Percentiles rank a stretch among this genome's conserved stretches.
Evolutionary conservation across 192 early-diverging fungal species (phyloP).

Genomic region (Paraglomus occultum): DNA sequence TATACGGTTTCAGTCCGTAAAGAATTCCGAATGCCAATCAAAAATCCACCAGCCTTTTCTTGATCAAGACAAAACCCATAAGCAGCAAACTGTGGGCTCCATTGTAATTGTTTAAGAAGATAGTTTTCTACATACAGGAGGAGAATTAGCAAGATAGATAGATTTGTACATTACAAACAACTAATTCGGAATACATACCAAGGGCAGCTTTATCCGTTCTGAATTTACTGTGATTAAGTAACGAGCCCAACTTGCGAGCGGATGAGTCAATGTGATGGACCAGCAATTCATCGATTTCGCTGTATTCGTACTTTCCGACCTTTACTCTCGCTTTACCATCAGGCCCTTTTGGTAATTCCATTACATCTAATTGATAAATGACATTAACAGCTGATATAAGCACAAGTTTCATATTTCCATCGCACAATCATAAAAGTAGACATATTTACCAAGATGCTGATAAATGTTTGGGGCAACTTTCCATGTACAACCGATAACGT

Average conservation of each 20-base stretch:
- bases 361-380: conserved; percentile 50
- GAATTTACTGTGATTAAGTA: conserved; percentile 77
- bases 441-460: conserved; percentile 75
- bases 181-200: conserved; percentile 44
- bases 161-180: conserved; percentile 33
- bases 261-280: conserved; percentile 89
- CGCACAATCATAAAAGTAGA: neutral
- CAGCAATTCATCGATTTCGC: conserved; percentile 89
- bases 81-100: conserved; percentile 65
- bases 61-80: conserved; percentile 79
- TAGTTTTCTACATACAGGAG: conserved; percentile 45
- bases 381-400: neutral
- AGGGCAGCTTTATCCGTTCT: conserved; percentile 59
- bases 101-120: conserved; percentile 45
- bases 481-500: conserved; percentile 92
- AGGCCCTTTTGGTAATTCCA: conserved; percentile 62
- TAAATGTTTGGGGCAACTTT: conserved; percentile 84
- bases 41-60: conserved; percentile 69
- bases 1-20: no score
- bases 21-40: conserved; percentile 46
- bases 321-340: conserved; percentile 68
- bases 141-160: conserved; percentile 29
- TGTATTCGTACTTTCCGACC: conserved; percentile 68
- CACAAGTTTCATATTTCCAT: neutral
- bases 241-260: conserved; percentile 62